Percentiles rank a stretch among this genome's conserved stretches.
Evolutionary conservation across 352 stramenopile species (phyloP).

Genomic region (Blastocystis sp.): DNA sequence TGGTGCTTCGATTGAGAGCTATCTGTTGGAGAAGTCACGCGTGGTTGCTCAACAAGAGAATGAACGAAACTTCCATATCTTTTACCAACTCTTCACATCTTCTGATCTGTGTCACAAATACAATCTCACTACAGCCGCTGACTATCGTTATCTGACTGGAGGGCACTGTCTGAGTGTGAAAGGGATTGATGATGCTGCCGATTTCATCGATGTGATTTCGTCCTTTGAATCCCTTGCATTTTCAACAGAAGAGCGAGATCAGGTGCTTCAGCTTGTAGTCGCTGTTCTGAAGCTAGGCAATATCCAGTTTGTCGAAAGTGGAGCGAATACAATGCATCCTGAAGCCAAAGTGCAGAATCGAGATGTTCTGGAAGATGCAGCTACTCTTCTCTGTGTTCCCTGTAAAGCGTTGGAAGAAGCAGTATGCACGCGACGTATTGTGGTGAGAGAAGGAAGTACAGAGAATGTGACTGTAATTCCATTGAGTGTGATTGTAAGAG

Average conservation of each 20-base stretch:
- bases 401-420: slow-evolving; percentile 76
- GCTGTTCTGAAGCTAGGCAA: slow-evolving; percentile 87
- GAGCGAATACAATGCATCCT: slow-evolving; percentile 68
- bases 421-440: slow-evolving; percentile 82
- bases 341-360: slow-evolving; percentile 71
- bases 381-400: slow-evolving; percentile 79
- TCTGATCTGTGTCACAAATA: not conserved
- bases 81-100: slow-evolving; percentile 76
- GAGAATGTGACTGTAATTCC: slow-evolving; percentile 69
- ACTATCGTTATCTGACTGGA: slow-evolving; percentile 80
- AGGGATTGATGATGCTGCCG: slow-evolving; percentile 78
- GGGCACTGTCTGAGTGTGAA: slow-evolving; percentile 75
- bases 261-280: slow-evolving; percentile 81
- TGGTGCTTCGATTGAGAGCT: slow-evolving; percentile 79
- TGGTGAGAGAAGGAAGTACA: slow-evolving; percentile 82
- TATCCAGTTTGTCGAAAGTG: slow-evolving; percentile 77
- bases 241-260: slow-evolving; percentile 75
- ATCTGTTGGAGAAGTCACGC: slow-evolving; percentile 81
- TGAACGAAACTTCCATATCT: slow-evolving; percentile 84
- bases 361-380: slow-evolving; percentile 72
- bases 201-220: slow-evolving; percentile 71
- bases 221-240: slow-evolving; percentile 77
- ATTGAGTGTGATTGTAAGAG: slow-evolving; percentile 1
- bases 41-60: slow-evolving; percentile 75
- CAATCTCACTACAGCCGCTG: slow-evolving; percentile 59